phyloP scores from a whole-genome alignment of 805 yeast species.

The Sugiyamaella boreocaroliniensis region DNA sequence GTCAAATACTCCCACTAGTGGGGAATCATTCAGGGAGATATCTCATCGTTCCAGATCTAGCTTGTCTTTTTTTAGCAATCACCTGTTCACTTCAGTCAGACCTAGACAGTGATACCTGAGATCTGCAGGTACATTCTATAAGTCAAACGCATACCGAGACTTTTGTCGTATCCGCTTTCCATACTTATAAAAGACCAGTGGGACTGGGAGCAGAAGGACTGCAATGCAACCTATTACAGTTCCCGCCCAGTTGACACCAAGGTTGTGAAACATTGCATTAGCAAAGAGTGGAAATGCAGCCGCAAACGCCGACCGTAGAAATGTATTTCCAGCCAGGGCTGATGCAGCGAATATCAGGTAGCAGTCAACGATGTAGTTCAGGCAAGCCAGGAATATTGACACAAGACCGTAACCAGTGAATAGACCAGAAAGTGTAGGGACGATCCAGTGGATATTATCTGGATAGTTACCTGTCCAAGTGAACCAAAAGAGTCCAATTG shows the following conservation, averaged over 20 bases:
- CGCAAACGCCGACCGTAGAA: slow-evolving; percentile 51
- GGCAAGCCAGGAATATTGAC: slow-evolving; percentile 49
- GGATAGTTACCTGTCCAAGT: slow-evolving; percentile 63
- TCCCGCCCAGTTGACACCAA: slow-evolving; percentile 50
- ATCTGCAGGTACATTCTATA: too few relatives aligned
- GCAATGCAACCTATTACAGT: slow-evolving; percentile 48
- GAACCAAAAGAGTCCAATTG: slow-evolving; percentile 50
- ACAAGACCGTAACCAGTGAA: slow-evolving; percentile 48
- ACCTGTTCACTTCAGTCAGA: too few relatives aligned
- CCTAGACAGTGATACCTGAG: too few relatives aligned
- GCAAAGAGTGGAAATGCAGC: slow-evolving; percentile 58
- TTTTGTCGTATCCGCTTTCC: slow-evolving; percentile 50
- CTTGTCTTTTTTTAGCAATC: too few relatives aligned
- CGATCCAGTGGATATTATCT: slow-evolving; percentile 42
- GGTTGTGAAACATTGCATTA: slow-evolving; percentile 41
- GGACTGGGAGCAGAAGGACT: slow-evolving; percentile 46
- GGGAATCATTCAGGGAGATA: too few relatives aligned
- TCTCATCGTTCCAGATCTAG: too few relatives aligned
- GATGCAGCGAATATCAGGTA: slow-evolving; percentile 54
- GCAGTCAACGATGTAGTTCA: slow-evolving; percentile 55
- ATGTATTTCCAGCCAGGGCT: slow-evolving; percentile 59
- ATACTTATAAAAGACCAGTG: slow-evolving; percentile 44
- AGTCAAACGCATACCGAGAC: slow-evolving; percentile 47
- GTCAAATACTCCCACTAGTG: too few relatives aligned
- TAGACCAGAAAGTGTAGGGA: slow-evolving; percentile 49